Evolutionary conservation across 2,329 filamentous ascomycete genomes (phyloP).

Genomic region (Malbranchea zuffiana): DNA sequence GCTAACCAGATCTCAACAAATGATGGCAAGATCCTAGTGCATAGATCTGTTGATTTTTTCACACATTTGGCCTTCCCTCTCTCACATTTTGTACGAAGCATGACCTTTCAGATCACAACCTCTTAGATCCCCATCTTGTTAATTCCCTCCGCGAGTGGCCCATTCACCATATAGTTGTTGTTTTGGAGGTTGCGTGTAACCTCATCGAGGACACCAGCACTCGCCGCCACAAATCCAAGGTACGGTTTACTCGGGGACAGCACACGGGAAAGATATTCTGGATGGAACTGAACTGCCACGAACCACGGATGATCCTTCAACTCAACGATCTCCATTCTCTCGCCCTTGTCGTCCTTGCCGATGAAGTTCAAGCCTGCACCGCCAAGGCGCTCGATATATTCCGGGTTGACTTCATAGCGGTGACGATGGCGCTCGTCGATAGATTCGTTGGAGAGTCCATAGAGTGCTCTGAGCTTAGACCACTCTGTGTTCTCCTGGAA

Average conservation of each 20-base stretch:
- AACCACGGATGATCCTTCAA: conserved; percentile 75
- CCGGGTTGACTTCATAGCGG: conserved; percentile 82
- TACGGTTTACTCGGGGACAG: conserved; percentile 64
- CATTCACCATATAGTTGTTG: conserved; percentile 10
- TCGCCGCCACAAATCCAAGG: conserved; percentile 74
- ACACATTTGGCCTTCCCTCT: too few relatives aligned
- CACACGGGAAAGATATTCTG: conserved; percentile 71
- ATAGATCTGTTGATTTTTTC: too few relatives aligned
- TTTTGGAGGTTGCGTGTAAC: conserved; percentile 19
- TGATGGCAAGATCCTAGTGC: too few relatives aligned
- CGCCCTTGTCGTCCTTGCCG: conserved; percentile 66
- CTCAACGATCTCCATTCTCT: conserved; percentile 75
- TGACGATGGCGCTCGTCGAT: conserved; percentile 73
- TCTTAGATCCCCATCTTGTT: conserved; percentile 7
- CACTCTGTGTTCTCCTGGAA: conserved; percentile 69
- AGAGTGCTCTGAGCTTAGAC: conserved; percentile 65
- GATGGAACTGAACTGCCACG: conserved; percentile 79
- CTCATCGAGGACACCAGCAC: conserved; percentile 53
- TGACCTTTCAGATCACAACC: too few relatives aligned
- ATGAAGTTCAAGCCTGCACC: conserved; percentile 62
- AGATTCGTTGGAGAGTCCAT: conserved; percentile 44
- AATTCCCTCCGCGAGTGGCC: conserved; percentile 4
- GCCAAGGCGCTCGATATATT: conserved; percentile 58
- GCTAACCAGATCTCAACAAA: too few relatives aligned
- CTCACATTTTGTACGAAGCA: too few relatives aligned